Conservation (phyloP, 1,139 yeast species). For the Arxiozyma bovina region DNA sequence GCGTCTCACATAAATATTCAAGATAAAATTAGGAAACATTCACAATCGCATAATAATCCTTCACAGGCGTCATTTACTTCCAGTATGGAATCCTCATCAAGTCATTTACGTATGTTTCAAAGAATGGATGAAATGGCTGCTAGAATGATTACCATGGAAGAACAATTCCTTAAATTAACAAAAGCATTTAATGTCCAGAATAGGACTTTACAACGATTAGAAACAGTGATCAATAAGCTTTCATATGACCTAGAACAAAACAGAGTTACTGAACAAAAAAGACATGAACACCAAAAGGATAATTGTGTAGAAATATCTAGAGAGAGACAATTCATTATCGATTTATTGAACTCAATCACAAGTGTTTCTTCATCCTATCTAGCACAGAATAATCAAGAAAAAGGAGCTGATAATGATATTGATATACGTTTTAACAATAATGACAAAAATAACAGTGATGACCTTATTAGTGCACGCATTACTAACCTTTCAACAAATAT, state of each 20-base stretch:
- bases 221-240: not conserved
- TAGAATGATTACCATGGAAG: constrained; percentile 27
- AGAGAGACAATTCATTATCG: constrained; percentile 18
- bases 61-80: constrained; percentile 18
- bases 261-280: not conserved
- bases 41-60: constrained; percentile 14
- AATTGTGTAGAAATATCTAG: no score
- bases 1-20: not conserved
- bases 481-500: not conserved
- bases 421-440: constrained; percentile 6
- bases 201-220: constrained; percentile 1
- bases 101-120: constrained; percentile 19
- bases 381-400: not conserved
- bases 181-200: constrained; percentile 18
- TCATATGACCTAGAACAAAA: not conserved
- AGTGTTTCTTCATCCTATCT: constrained; percentile 23
- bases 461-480: not conserved
- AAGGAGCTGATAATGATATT: not conserved
- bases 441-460: not conserved
- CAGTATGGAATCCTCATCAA: constrained; percentile 5
- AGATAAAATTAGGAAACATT: not conserved
- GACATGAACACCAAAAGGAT: not conserved
- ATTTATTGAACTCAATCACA: constrained; percentile 25
- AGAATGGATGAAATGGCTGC: constrained; percentile 28
- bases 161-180: constrained; percentile 20